Evolutionary conservation across 371 early-diverging fungal species (phyloP).

Genomic region (Thermomucor indicae-seudaticae): DNA sequence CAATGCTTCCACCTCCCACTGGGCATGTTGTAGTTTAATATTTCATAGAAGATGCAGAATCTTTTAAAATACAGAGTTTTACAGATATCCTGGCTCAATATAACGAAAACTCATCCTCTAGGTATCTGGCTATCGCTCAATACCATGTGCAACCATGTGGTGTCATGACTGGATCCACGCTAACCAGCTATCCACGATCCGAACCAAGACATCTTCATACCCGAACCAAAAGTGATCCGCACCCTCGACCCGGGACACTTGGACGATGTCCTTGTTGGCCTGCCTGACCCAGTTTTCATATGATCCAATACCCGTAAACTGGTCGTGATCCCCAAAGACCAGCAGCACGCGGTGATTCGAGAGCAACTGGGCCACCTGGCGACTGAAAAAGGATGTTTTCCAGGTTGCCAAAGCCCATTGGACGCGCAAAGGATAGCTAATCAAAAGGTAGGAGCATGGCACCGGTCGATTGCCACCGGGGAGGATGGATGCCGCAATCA

Average conservation of each 20-base stretch:
- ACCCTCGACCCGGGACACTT: constrained; percentile 7
- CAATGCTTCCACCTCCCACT: no score
- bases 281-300: constrained; percentile 23
- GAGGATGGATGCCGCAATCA: constrained; percentile 36
- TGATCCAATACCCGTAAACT: constrained; percentile 26
- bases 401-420: constrained; percentile 34
- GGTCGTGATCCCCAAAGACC: constrained; percentile 34
- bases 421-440: constrained; percentile 38
- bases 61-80: no score
- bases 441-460: constrained; percentile 23
- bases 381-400: constrained; percentile 23
- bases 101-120: no score
- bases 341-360: constrained; percentile 6
- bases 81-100: no score
- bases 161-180: no score
- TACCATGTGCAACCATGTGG: no score
- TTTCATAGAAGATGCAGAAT: no score
- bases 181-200: no score
- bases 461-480: constrained; percentile 1
- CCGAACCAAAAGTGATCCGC: constrained; percentile 37
- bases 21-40: no score
- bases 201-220: constrained; percentile 14
- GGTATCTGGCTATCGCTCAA: no score
- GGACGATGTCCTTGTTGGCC: neutral
- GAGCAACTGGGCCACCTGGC: constrained; percentile 9